A percentile compares a stretch with the other conserved stretches of the same genome.
Conservation (phyloP, 805 yeast species). For the Ogataea pignaliae region DNA sequence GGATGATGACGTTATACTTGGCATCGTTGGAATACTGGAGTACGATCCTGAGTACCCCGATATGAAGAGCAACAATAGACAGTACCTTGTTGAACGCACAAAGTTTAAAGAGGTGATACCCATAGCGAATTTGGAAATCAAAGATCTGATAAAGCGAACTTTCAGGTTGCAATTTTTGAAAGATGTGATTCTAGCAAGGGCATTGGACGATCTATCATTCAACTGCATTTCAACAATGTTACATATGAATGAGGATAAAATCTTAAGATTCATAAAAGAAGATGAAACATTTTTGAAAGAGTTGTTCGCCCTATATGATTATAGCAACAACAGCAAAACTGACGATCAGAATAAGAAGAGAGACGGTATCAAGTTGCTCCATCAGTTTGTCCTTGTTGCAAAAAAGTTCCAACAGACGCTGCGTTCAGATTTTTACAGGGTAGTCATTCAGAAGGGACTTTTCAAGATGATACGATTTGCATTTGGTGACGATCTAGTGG, state of each 20-base stretch:
- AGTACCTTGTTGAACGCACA: constrained; percentile 51
- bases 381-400: constrained; percentile 75
- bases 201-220: constrained; percentile 76
- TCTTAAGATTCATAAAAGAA: constrained; percentile 54
- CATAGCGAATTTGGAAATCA: constrained; percentile 44
- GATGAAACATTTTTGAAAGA: constrained; percentile 48
- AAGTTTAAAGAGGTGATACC: constrained; percentile 72
- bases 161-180: constrained; percentile 75
- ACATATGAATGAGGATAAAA: constrained; percentile 61
- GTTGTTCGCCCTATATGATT: constrained; percentile 54
- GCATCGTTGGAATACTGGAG: constrained; percentile 77
- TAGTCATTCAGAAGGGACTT: constrained; percentile 63
- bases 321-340: not conserved
- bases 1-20: constrained; percentile 47
- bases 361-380: constrained; percentile 74
- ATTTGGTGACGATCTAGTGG: constrained; percentile 43
- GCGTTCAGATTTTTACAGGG: constrained; percentile 58
- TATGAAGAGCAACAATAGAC: constrained; percentile 75
- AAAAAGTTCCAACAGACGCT: constrained; percentile 60
- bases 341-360: constrained; percentile 33
- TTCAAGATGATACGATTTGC: constrained; percentile 71
- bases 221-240: constrained; percentile 63
- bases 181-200: constrained; percentile 80
- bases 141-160: constrained; percentile 62
- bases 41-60: constrained; percentile 85